Conservation (phyloP, 805 yeast genomes). For the Saturnispora sekii region DNA sequence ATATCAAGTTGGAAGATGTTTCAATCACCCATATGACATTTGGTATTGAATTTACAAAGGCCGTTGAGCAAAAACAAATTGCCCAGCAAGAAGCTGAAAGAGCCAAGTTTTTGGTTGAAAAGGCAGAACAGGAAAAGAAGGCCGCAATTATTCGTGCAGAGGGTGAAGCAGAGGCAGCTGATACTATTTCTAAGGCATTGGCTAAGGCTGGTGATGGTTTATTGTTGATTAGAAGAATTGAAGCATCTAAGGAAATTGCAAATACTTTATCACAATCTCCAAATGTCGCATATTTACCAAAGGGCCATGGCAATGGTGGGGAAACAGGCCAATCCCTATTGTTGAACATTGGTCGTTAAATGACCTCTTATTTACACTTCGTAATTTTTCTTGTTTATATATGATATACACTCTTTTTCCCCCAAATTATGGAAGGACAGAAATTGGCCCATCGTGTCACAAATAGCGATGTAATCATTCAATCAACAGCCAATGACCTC, state of each 20-base stretch:
- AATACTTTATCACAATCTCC: constrained; percentile 71
- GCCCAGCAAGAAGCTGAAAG: constrained; percentile 99
- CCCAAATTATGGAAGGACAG: background rate
- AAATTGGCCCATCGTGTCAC: background rate
- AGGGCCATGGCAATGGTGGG: constrained; percentile 28
- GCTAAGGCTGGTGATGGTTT: constrained; percentile 94
- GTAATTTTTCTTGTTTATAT: background rate
- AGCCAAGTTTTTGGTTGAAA: constrained; percentile 85
- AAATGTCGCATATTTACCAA: constrained; percentile 84
- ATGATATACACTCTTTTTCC: background rate
- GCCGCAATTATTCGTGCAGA: constrained; percentile 95
- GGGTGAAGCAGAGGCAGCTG: constrained; percentile 99
- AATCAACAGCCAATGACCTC: background rate
- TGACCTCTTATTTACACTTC: background rate
- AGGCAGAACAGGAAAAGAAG: constrained; percentile 95
- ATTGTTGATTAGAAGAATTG: constrained; percentile 86
- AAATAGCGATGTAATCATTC: background rate
- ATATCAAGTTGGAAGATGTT: constrained; percentile 89
- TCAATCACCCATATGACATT: constrained; percentile 97
- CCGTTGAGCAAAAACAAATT: constrained; percentile 97
- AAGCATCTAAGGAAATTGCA: constrained; percentile 95
- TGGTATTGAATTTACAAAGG: constrained; percentile 93
- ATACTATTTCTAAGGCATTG: constrained; percentile 83
- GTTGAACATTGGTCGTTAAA: constrained; percentile 59
- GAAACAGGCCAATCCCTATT: constrained; percentile 40